These are phyloP conservation scores for Macrocybe gigantea DNA, from an alignment of 768 basidiomycete species.

Conservation along the genomic window DNA sequence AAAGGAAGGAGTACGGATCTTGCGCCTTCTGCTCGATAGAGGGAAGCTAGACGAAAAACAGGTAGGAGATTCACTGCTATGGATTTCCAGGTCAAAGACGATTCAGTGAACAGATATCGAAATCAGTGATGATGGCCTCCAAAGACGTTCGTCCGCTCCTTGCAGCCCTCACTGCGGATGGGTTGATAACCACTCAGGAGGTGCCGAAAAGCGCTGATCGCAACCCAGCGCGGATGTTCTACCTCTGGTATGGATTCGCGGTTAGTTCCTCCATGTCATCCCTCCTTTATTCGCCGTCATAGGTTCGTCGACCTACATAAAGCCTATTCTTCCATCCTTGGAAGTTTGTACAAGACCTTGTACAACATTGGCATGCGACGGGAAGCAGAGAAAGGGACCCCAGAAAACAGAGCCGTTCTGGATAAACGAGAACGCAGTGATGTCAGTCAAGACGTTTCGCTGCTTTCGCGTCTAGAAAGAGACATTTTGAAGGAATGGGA, in stretches of 20 bases:
- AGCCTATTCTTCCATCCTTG: conserved; percentile 72
- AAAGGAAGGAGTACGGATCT: conserved; percentile 73
- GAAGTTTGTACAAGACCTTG: conserved; percentile 82
- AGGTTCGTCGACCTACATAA: conserved; percentile 90
- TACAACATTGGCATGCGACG: conserved; percentile 78
- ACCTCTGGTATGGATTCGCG: conserved; percentile 64
- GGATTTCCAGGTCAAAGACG: not conserved
- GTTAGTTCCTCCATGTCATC: not conserved
- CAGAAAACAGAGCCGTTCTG: conserved; percentile 64
- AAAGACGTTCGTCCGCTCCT: conserved; percentile 83
- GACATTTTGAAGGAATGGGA: conserved; percentile 73
- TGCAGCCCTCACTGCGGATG: conserved; percentile 72
- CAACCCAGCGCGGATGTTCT: conserved; percentile 84
- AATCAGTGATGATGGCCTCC: conserved; percentile 86
- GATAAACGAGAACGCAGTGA: conserved; percentile 79
- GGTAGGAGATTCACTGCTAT: conserved; percentile 35
- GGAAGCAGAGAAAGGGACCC: conserved; percentile 65
- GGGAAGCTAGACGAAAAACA: conserved; percentile 96
- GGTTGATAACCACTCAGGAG: conserved; percentile 87
- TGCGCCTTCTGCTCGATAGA: conserved; percentile 70
- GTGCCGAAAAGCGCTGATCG: conserved; percentile 88
- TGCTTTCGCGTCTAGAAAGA: conserved; percentile 72
- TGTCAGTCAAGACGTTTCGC: conserved; percentile 67
- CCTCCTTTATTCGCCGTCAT: conserved; percentile 5
- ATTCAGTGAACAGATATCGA: conserved; percentile 62